Evolutionary conservation across 2,329 filamentous ascomycete genomes (phyloP), one percentile per base, ranked within the genome.

Genomic region (Pseudogymnoascus sp.): DNA sequence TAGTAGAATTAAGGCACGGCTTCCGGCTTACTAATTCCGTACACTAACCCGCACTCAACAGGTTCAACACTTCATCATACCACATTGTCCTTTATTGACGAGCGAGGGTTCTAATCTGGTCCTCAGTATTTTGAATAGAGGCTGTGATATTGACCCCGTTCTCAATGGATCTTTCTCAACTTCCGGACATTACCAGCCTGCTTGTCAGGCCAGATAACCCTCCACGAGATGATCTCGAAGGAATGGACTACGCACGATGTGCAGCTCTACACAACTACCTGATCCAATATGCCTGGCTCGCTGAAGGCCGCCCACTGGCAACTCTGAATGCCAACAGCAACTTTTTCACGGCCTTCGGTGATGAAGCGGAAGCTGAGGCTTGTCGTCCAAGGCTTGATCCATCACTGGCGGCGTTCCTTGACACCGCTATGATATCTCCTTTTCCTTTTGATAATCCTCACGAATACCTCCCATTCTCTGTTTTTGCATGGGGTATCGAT

Each of bases 181-280:
- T 48, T 48, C 43, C 43, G 72, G 68, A 0, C 74, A 76, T 71
- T 11, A 41, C 67, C 28, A 61, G 63, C 62, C 66, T 69, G 61
- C 69, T 74, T 48, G 73, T 74, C 61, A 72, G 68, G 61, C 63
- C 68, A 28, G 64, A 67, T 62, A 72, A 72, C 63, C 70, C 72
- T 63, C 63, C 71, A 61, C 66, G 70, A 60, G 64, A 66, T 48
- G 67, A 71, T 67, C 39, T 70, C 11, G 61, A 65, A 57, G 68
- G 68, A 4, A 69, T 74, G 66, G 72, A 73, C 57, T 63, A 72
- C 65, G 41, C 21, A 63, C 70, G 72, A 71, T 74, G 73, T 66
- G 71, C 67, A 21, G 69, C 69, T 66, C 69, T 75, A 31, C 70
- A 75, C 64, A 74, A 75, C 51, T 72, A 74, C 48, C 68, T 76